phyloP scores from a whole-genome alignment of 805 yeast species.

The Sporopachydermia quercuum region DNA sequence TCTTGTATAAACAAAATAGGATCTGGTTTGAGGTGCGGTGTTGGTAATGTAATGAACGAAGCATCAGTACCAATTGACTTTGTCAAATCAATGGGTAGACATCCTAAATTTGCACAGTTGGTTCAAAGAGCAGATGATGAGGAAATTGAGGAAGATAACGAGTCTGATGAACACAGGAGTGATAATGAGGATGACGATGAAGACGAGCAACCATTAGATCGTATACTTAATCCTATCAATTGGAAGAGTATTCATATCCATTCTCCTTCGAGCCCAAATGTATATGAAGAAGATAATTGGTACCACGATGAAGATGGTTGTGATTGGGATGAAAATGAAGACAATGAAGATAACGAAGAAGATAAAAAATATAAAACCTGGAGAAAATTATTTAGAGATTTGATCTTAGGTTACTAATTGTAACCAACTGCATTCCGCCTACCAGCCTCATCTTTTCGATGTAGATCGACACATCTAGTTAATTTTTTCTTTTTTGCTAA shows the following conservation, averaged over 20 bases:
- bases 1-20: too few species aligned
- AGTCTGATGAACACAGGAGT: neutral
- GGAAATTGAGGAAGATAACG: neutral
- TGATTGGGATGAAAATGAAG: constrained; percentile 4
- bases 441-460: too few species aligned
- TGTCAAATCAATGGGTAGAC: neutral
- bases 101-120: neutral
- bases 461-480: too few species aligned
- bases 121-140: neutral
- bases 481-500: too few species aligned
- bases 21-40: neutral
- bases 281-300: constrained; percentile 6
- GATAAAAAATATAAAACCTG: neutral
- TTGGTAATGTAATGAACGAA: neutral
- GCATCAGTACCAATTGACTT: neutral
- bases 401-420: too few species aligned
- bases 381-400: neutral
- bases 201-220: too few species aligned
- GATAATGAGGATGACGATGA: neutral
- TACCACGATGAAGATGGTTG: constrained; percentile 2
- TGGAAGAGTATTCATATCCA: too few species aligned
- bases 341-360: neutral
- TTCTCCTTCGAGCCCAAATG: too few species aligned
- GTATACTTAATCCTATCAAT: too few species aligned
- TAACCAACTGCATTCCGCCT: too few species aligned